These are phyloP conservation scores for Bonia amplexicaulis DNA, from an alignment of 176 grass and related monocot genomes.

Conservation along the genomic window DNA sequence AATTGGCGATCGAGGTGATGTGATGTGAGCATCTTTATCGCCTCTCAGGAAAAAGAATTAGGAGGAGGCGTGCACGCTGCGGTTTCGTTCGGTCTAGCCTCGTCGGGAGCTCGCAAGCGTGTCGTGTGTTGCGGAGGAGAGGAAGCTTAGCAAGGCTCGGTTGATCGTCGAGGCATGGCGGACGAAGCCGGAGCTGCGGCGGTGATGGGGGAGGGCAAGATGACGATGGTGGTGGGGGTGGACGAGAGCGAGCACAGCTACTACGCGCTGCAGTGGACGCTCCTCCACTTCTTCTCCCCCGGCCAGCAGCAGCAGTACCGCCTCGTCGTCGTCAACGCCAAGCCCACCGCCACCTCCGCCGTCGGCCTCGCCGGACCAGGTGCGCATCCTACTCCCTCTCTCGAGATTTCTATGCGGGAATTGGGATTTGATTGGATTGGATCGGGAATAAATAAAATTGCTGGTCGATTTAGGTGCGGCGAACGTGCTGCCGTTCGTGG, in stretches of 20 bases:
- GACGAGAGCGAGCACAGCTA: slow-evolving; percentile 94
- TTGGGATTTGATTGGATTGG: background rate
- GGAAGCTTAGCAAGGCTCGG: background rate
- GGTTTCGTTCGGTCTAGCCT: background rate
- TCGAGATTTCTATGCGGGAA: background rate
- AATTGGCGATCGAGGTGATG: too few relatives aligned
- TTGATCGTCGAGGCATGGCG: slow-evolving; percentile 16
- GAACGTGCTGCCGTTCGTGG: slow-evolving; percentile 65
- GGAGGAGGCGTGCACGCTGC: background rate
- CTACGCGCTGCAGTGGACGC: slow-evolving; percentile 88
- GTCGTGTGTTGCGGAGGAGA: background rate
- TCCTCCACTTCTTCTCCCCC: slow-evolving; percentile 75
- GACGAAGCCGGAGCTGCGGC: background rate
- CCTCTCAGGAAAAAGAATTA: background rate
- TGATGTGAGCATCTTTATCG: background rate
- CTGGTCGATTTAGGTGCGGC: slow-evolving; percentile 31
- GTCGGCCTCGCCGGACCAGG: slow-evolving; percentile 66
- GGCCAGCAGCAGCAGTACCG: slow-evolving; percentile 38
- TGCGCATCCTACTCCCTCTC: background rate
- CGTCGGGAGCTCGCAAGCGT: background rate
- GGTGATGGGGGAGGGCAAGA: slow-evolving; percentile 4
- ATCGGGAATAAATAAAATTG: background rate
- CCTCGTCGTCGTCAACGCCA: slow-evolving; percentile 70
- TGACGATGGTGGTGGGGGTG: slow-evolving; percentile 74
- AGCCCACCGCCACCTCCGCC: slow-evolving; percentile 53